Evolutionary conservation across 2,329 filamentous ascomycete species (phyloP).

Genomic region (Aureobasidium mangrovei): DNA sequence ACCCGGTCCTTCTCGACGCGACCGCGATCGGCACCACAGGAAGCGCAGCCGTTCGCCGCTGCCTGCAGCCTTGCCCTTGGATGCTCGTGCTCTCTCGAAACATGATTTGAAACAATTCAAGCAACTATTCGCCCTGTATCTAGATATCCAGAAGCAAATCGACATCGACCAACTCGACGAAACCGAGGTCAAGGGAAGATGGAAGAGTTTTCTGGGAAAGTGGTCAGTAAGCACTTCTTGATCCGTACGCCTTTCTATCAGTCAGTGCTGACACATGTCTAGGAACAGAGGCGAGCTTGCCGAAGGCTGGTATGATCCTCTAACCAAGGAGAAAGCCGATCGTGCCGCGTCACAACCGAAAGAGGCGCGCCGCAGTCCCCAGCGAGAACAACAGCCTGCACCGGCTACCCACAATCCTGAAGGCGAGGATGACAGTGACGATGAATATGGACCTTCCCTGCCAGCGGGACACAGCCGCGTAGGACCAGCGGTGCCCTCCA

Average conservation of each 20-base stretch:
- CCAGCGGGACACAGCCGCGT: slow-evolving; percentile 26
- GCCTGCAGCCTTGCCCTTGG: slow-evolving; percentile 48
- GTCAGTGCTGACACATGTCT: slow-evolving; percentile 36
- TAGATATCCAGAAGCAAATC: slow-evolving; percentile 78
- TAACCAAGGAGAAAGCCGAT: slow-evolving; percentile 51
- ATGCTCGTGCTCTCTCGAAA: slow-evolving; percentile 57
- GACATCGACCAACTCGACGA: slow-evolving; percentile 60
- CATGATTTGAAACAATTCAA: slow-evolving; percentile 57
- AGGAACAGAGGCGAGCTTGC: slow-evolving; percentile 80
- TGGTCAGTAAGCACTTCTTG: slow-evolving; percentile 51
- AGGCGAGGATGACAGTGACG: slow-evolving; percentile 53
- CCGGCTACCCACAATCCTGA: slow-evolving; percentile 28
- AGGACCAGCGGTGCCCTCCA: slow-evolving; percentile 58
- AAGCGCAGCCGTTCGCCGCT: slow-evolving; percentile 16
- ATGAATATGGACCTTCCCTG: slow-evolving; percentile 48
- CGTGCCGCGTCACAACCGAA: slow-evolving; percentile 16
- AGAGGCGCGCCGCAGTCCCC: neutral
- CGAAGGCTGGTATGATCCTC: slow-evolving; percentile 88
- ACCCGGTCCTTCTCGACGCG: neutral
- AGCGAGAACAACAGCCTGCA: neutral
- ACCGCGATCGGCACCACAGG: neutral
- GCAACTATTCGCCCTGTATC: slow-evolving; percentile 71
- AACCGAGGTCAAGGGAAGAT: slow-evolving; percentile 69
- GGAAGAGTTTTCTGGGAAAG: slow-evolving; percentile 86
- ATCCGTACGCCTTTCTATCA: neutral